Base-by-base conservation (phyloP, 2,329 filamentous ascomycete species). In the Monosporascus sp. region DNA sequence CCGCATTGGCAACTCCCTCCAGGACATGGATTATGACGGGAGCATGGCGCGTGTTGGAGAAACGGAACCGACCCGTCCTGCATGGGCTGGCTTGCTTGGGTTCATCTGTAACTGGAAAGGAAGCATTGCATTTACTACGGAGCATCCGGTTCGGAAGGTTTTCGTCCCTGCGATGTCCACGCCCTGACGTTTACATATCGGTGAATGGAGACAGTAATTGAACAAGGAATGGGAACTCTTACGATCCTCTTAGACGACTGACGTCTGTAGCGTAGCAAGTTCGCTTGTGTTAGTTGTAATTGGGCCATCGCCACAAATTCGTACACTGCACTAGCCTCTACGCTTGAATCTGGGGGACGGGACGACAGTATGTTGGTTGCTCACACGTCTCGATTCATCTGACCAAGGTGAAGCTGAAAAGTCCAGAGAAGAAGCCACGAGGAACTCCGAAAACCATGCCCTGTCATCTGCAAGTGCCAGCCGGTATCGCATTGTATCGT, bases 391-490 rank as follows among this genome's bases (percentile, higher is more conserved):
- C 66, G 67, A 72, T 72, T 71, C 64, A 66, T 64, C 67, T 45
- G 68, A 70, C 68, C 65, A 67, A 45, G 43, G 66, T 66, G 69
- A 74, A 72, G 66, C 70, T 73, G 26, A 16, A 70, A 70, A 72
- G 68, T 68, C 68, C 70, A 72, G 19, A 40, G 38, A 40, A 69
- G 63, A 67, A 67, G 63, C 63, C 65, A 65, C 63, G 60, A 70
- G 64, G 65, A 72, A 74, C 71, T 73, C 72, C 72, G 70, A 26
- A 68, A 73, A 72, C 69, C 68, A 72, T 72, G 72, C 70, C 70
- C 70, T 70, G 8, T 22, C 16, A 43, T 19, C n/a, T 68, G 70
- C 68, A 68, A 66, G 71, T 71, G 65, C 70, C 58, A 61, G 62
- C 62, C 64, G 63, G 63, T 67, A 65, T 67, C 62, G 58, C 57